Percentiles rank a stretch among this genome's conserved stretches.
Evolutionary conservation across 106 monocot genomes (phyloP).

Genomic region (Dendrobium officinale): DNA sequence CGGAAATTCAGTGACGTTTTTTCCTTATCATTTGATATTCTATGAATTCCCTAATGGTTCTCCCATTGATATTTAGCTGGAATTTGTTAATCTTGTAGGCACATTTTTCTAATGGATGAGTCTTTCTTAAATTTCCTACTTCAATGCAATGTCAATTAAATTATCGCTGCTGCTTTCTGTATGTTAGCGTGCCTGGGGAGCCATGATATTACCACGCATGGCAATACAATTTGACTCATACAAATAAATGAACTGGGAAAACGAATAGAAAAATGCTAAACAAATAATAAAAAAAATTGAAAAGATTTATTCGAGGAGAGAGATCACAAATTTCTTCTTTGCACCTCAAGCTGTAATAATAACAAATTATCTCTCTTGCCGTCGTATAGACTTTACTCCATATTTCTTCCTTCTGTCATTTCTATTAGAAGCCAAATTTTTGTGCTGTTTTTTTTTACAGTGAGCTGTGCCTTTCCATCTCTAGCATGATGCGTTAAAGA

Average conservation of each 20-base stretch:
- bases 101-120: background rate
- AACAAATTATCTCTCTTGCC: too few species aligned
- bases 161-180: background rate
- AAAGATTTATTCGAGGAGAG: too few species aligned
- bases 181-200: too few species aligned
- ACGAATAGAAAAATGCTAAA: too few species aligned
- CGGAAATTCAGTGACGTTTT: background rate
- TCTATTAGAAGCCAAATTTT: background rate
- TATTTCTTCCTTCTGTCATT: too few species aligned
- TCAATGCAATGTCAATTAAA: background rate
- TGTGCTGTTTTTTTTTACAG: background rate
- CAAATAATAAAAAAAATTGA: too few species aligned
- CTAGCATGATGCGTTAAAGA: background rate
- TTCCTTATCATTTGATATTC: background rate
- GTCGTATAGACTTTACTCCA: too few species aligned
- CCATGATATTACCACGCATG: too few species aligned
- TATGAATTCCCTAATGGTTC: background rate
- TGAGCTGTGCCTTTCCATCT: background rate
- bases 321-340: too few species aligned
- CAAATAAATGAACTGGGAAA: too few species aligned
- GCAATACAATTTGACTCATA: too few species aligned
- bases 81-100: background rate
- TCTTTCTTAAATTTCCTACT: background rate
- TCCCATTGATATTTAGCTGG: background rate
- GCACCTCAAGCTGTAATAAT: too few species aligned